These are phyloP conservation scores for Camellia japonica DNA, from an alignment of 148 eudicot species.

Conservation along the genomic window DNA sequence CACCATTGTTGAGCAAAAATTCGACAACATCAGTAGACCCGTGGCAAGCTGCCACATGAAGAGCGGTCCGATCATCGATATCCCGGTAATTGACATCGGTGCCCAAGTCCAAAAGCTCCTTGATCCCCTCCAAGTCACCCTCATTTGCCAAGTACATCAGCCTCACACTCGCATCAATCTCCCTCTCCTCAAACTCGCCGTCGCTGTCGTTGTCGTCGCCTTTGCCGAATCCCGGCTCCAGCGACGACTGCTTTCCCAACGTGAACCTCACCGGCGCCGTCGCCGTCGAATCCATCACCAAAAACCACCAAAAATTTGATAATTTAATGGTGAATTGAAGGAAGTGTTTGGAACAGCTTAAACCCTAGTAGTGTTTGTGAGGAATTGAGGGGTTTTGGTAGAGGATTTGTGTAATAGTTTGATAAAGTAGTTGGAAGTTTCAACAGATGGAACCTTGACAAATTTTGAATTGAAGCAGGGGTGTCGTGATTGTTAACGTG, in stretches of 20 bases:
- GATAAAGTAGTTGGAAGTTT: neutral
- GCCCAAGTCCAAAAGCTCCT: conserved; percentile 56
- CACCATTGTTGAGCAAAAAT: conserved; percentile 54
- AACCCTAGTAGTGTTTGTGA: neutral
- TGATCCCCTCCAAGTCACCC: conserved; percentile 71
- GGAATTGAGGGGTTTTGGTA: neutral
- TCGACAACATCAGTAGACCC: conserved; percentile 63
- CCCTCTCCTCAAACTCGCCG: conserved; percentile 20
- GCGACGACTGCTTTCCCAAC: conserved; percentile 69
- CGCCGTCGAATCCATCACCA: conserved; percentile 16
- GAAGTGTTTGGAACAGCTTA: neutral
- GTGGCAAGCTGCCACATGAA: conserved; percentile 86
- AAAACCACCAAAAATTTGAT: neutral
- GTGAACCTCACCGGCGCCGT: conserved; percentile 38
- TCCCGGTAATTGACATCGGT: conserved; percentile 69
- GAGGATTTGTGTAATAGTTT: too few relatives aligned
- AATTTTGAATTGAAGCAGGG: neutral
- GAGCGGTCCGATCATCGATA: conserved; percentile 75
- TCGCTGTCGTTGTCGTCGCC: conserved; percentile 25
- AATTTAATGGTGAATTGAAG: too few relatives aligned
- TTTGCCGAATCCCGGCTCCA: conserved; percentile 27
- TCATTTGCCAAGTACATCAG: conserved; percentile 74
- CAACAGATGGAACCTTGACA: neutral
- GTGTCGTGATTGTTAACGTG: too few relatives aligned
- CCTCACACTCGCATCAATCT: conserved; percentile 51